phyloP scores from a whole-genome alignment of 176 grass and related monocot species.

The Triticum urartu region DNA sequence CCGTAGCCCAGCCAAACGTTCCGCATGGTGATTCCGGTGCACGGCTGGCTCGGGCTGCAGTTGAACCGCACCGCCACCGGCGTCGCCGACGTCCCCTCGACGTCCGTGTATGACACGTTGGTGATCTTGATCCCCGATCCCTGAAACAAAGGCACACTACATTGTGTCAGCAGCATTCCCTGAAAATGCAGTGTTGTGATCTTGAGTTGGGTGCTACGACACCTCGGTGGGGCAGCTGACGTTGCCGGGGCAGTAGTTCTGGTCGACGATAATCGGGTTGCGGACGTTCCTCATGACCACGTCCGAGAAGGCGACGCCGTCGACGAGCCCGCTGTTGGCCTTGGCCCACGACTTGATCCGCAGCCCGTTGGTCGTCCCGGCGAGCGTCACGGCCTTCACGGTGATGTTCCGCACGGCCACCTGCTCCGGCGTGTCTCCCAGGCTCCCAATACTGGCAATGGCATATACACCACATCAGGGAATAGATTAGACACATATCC shows the following conservation, averaged over 20 bases:
- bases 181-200: neutral
- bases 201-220: no score
- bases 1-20: conserved; percentile 45
- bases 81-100: conserved; percentile 50
- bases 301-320: conserved; percentile 29
- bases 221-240: conserved; percentile 17
- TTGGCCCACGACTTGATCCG: conserved; percentile 64
- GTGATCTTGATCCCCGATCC: conserved; percentile 57
- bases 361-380: conserved; percentile 46
- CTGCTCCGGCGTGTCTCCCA: conserved; percentile 30
- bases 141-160: neutral
- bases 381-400: conserved; percentile 30
- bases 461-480: neutral
- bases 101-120: conserved; percentile 22
- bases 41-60: conserved; percentile 54
- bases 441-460: conserved; percentile 50
- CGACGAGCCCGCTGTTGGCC: conserved; percentile 34
- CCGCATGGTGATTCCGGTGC: conserved; percentile 35
- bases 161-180: neutral
- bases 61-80: conserved; percentile 48
- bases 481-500: neutral
- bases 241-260: conserved; percentile 15
- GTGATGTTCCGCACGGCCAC: conserved; percentile 48
- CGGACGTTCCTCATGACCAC: conserved; percentile 45
- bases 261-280: conserved; percentile 49